Percentiles rank a stretch among this genome's conserved stretches.
These are phyloP conservation scores for Chlorella vulgaris DNA, from an alignment of 139 green algal genomes.

Conservation along the genomic window DNA sequence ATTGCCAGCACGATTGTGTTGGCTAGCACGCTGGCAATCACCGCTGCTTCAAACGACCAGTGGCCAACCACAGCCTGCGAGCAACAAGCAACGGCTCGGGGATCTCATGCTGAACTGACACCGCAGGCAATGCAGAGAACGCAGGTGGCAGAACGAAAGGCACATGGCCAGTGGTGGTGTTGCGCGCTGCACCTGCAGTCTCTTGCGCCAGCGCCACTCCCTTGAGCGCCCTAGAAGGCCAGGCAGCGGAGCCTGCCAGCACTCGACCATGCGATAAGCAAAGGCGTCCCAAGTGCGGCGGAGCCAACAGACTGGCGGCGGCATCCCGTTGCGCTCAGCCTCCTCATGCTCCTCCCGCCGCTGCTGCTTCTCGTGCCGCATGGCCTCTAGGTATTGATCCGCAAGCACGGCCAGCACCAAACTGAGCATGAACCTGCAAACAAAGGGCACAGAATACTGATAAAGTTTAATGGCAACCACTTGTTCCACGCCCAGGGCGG, in stretches of 20 bases:
- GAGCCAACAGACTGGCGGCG: background rate
- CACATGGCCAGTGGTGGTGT: too few relatives aligned
- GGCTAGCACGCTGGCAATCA: background rate
- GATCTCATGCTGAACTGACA: too few relatives aligned
- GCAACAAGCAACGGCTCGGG: too few relatives aligned
- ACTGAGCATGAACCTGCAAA: background rate
- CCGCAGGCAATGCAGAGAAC: too few relatives aligned
- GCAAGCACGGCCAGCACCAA: background rate
- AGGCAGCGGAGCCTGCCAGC: background rate
- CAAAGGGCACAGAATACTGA: background rate
- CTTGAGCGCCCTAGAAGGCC: background rate
- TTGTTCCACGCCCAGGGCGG: too few relatives aligned
- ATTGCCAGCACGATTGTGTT: background rate
- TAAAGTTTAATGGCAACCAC: too few relatives aligned
- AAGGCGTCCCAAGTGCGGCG: background rate
- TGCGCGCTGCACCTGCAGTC: background rate
- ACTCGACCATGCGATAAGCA: background rate
- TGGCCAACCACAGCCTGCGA: background rate
- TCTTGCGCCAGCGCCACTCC: background rate
- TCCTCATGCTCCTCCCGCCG: background rate
- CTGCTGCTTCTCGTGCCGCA: background rate
- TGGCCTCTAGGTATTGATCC: background rate
- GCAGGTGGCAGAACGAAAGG: background rate
- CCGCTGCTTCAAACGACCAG: background rate
- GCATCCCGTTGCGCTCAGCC: background rate